Evolutionary conservation across 495 filamentous ascomycete species (phyloP), one percentile per base, ranked within the genome.

Genomic region (Neurospora hispaniola): DNA sequence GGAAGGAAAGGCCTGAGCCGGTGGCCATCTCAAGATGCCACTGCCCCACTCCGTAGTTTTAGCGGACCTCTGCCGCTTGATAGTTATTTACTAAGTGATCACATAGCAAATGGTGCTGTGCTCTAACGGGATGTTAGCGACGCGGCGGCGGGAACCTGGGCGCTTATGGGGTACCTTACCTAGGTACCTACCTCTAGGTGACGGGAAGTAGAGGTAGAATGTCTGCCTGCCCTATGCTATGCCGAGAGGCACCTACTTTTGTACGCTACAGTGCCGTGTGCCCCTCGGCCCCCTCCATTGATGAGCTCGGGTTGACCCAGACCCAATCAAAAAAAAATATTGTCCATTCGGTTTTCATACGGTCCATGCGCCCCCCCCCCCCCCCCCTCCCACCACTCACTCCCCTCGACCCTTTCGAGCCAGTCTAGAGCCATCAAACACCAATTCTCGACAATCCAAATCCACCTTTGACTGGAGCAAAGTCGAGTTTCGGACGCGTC

Each of bases 251-350:
- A 38, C 35, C 5, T 38, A 38, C 35, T 38, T 38, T 38, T 38
- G 35, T 6, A 4, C 27, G 14, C 54, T 66, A 66, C 54, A 66
- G 54, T 35, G 35, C 54, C 35, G 27, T 66, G 54, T 66, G 27
- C 54, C 54, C 23, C 40, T 66, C 71, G 69, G 69, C 74, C 73
- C 46, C 73, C 74, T 75, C 74, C 75, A 75, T 75, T 72, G 74
- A 75, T 70, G 68, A 48, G 54, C 27, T 35, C 69, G 68, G 46
- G 42, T 38, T 41, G 59, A 8, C 39, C 73, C 66, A 71, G 70
- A 54, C 75, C 74, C 75, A 75, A 75, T 74, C 75, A 75, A 75
- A 77, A 66, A 62, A 76, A 77, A 77, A 75, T 77, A 75, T 76
- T 71, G 62, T 69, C 71, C 73, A 48, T 70, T 31, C 27, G 27